A percentile compares a stretch with the other conserved stretches of the same genome.
Conservation (phyloP, 345 rosid species). For the Odontarrhena argentea region DNA sequence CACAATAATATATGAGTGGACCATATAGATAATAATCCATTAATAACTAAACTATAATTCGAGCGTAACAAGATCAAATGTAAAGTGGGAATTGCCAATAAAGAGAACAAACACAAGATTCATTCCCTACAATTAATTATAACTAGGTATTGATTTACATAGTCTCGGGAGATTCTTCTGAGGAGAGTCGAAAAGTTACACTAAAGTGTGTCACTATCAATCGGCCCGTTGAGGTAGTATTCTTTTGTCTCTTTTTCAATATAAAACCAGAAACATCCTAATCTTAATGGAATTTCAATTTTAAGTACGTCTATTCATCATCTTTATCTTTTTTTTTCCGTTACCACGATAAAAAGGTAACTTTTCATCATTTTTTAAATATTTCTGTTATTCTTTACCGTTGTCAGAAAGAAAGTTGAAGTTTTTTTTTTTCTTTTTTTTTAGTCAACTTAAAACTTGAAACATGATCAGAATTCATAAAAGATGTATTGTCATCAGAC, state of each 20-base stretch:
- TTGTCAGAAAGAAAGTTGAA: conserved; percentile 31
- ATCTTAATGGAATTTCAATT: conserved; percentile 1
- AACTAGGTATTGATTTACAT: too few species aligned
- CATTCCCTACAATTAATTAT: too few species aligned
- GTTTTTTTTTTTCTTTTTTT: too few species aligned
- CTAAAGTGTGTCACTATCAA: conserved; percentile 35
- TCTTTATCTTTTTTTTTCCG: conserved; percentile 7
- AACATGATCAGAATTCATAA: not conserved
- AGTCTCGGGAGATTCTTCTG: too few species aligned
- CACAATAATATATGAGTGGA: not conserved
- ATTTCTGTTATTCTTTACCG: conserved; percentile 32
- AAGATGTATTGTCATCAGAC: conserved; percentile 7
- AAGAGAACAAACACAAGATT: conserved; percentile 4
- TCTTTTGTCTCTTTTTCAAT: not conserved
- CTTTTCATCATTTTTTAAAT: conserved; percentile 10
- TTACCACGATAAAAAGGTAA: conserved; percentile 11
- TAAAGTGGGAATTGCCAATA: not conserved
- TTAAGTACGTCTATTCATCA: conserved; percentile 24
- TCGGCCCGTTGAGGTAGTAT: conserved; percentile 38
- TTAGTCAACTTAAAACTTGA: too few species aligned
- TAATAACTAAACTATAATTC: not conserved
- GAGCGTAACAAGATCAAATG: not conserved
- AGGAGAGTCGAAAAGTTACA: conserved; percentile 5
- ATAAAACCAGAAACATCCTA: not conserved
- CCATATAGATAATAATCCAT: not conserved